A percentile compares a stretch with the other conserved stretches of the same genome.
phyloP scores from a whole-genome alignment of 306 rosid genomes.

The Cucurbita moschata region DNA sequence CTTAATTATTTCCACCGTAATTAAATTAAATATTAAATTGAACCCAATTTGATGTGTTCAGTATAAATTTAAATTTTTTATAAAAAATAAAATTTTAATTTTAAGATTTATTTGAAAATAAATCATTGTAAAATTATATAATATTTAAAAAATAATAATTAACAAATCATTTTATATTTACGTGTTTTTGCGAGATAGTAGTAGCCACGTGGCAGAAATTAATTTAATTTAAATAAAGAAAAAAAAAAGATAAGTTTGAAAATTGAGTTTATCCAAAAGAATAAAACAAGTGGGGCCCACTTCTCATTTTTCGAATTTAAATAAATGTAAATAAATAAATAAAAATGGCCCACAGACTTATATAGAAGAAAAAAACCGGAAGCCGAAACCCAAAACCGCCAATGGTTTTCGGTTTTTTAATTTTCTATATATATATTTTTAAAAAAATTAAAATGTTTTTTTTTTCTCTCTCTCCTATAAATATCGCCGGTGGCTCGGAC shows the following conservation, averaged over 20 bases:
- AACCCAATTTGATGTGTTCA: too few species aligned
- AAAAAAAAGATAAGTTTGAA: neutral
- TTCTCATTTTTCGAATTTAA: neutral
- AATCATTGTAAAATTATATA: too few species aligned
- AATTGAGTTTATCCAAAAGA: neutral
- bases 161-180: too few species aligned
- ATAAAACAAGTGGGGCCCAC: neutral
- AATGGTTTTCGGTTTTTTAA: neutral
- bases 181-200: neutral
- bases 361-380: neutral
- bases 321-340: neutral
- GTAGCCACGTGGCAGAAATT: neutral
- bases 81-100: too few species aligned
- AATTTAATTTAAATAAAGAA: too few species aligned
- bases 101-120: too few species aligned
- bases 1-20: too few species aligned
- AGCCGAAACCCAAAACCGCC: conserved; percentile 3
- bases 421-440: neutral
- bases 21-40: too few species aligned
- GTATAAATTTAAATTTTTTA: too few species aligned
- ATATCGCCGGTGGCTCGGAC: neutral
- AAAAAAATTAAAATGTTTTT: too few species aligned
- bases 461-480: neutral
- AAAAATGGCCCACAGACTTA: conserved; percentile 1
- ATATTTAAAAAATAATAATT: too few species aligned